Evolutionary conservation across 2,329 filamentous ascomycete genomes (phyloP).

Genomic region (Nannizziopsis barbatae): DNA sequence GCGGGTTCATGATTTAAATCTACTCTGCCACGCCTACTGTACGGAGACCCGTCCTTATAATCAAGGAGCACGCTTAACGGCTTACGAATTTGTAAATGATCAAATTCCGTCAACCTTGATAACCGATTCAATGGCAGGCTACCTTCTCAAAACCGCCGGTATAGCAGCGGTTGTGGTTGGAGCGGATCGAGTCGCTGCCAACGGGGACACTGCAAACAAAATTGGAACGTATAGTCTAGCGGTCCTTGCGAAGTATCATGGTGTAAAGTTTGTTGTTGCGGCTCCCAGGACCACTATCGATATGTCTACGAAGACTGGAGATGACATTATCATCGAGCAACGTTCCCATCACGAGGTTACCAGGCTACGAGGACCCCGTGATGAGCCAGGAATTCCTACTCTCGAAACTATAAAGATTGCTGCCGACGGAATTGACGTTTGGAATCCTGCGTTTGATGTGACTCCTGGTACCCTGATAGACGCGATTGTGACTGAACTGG

Average conservation of each 20-base stretch:
- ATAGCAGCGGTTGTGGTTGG: conserved; percentile 84
- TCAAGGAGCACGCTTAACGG: conserved; percentile 86
- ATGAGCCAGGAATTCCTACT: conserved; percentile 39
- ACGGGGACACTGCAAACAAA: conserved; percentile 97
- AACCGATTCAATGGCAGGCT: conserved; percentile 92
- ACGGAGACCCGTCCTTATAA: conserved; percentile 97
- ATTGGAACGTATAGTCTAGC: conserved; percentile 91
- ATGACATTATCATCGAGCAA: conserved; percentile 82
- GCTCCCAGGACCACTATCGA: conserved; percentile 93
- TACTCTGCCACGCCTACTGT: conserved; percentile 78
- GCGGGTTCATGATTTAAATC: conserved; percentile 55
- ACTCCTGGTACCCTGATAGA: conserved; percentile 84
- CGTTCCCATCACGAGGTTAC: conserved; percentile 72
- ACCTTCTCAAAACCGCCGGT: conserved; percentile 53
- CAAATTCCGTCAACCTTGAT: conserved; percentile 81
- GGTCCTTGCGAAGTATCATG: conserved; percentile 78
- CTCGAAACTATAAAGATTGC: conserved; percentile 67
- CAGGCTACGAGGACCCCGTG: conserved; percentile 64
- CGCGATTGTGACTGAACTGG: conserved; percentile 84
- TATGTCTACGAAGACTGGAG: conserved; percentile 62
- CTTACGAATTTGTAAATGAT: conserved; percentile 93
- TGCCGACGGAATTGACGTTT: conserved; percentile 64
- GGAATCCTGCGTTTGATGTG: conserved; percentile 96
- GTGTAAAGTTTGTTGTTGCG: conserved; percentile 87
- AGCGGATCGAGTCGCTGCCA: conserved; percentile 87